Percentiles rank a stretch among this genome's conserved stretches.
Conservation (phyloP, 495 filamentous ascomycete genomes). For the Schizothecium vesticola region DNA sequence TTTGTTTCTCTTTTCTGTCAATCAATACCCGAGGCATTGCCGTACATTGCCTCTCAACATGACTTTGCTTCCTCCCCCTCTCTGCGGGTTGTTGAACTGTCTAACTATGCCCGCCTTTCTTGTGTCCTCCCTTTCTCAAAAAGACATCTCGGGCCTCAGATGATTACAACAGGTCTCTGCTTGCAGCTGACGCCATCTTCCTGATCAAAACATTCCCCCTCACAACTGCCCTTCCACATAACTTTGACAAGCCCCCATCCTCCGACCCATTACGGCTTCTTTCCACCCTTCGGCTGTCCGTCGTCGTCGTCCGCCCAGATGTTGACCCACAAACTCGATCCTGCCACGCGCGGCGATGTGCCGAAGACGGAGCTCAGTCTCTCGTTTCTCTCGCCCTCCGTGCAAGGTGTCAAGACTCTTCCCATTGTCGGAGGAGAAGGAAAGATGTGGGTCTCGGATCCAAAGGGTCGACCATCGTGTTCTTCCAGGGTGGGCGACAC, state of each 20-base stretch:
- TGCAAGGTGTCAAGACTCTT: not conserved
- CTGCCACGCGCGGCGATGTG: no score
- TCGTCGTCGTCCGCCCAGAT: not conserved
- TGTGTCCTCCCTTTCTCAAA: not conserved
- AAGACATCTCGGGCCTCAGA: not conserved
- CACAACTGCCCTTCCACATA: not conserved
- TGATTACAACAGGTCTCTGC: not conserved
- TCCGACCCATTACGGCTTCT: not conserved
- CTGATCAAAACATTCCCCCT: not conserved
- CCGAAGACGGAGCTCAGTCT: not conserved
- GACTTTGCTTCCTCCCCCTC: not conserved
- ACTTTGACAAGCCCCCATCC: not conserved
- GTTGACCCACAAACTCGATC: not conserved
- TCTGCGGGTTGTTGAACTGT: not conserved
- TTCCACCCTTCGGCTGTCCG: not conserved
- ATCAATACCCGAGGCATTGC: conserved; percentile 6
- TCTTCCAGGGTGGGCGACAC: not conserved
- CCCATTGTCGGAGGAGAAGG: not conserved
- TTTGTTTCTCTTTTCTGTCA: conserved; percentile 2
- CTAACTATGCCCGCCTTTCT: not conserved
- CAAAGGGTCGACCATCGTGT: not conserved
- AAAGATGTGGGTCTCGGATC: not conserved
- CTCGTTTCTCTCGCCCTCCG: not conserved
- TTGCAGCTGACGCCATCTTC: not conserved
- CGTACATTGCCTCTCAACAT: not conserved